A percentile compares a stretch with the other conserved stretches of the same genome.
These are phyloP conservation scores for Moniliophthora roreri DNA, from an alignment of 1,284 basidiomycete genomes.

Conservation along the genomic window DNA sequence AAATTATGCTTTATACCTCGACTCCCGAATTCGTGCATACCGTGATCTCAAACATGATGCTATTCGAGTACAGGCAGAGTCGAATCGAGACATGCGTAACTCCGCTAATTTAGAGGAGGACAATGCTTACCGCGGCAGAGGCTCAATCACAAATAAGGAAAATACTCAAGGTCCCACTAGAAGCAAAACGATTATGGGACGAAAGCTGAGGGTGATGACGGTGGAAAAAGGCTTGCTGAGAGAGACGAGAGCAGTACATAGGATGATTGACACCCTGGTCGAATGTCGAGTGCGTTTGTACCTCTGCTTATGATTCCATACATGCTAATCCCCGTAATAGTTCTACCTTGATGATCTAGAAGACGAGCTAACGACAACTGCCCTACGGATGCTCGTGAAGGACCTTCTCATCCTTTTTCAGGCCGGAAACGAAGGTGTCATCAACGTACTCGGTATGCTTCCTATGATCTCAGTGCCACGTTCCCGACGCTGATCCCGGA, in stretches of 20 bases:
- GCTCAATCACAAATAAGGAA: slow-evolving; percentile 23
- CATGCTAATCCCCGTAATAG: slow-evolving; percentile 35
- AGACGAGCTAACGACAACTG: slow-evolving; percentile 88
- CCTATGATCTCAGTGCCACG: neutral
- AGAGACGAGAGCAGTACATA: slow-evolving; percentile 91
- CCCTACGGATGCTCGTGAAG: slow-evolving; percentile 95
- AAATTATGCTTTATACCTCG: slow-evolving; percentile 88
- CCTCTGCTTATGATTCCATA: slow-evolving; percentile 1
- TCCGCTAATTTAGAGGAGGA: slow-evolving; percentile 63
- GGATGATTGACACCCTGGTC: slow-evolving; percentile 83
- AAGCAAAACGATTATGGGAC: slow-evolving; percentile 77
- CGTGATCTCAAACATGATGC: slow-evolving; percentile 93
- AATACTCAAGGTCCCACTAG: slow-evolving; percentile 40
- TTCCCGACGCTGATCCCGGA: slow-evolving; percentile 5
- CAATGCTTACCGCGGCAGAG: slow-evolving; percentile 26
- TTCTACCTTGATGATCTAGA: slow-evolving; percentile 94
- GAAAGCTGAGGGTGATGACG: slow-evolving; percentile 87
- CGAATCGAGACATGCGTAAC: slow-evolving; percentile 79
- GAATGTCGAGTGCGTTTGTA: slow-evolving; percentile 74
- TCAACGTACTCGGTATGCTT: slow-evolving; percentile 84
- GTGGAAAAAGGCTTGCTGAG: slow-evolving; percentile 95
- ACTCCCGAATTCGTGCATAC: slow-evolving; percentile 87
- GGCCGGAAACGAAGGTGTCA: slow-evolving; percentile 96
- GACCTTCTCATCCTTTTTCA: slow-evolving; percentile 96
- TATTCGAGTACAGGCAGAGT: slow-evolving; percentile 86